Conservation (phyloP, 305 asterid genomes). For the Stenogyne calaminthoides region DNA sequence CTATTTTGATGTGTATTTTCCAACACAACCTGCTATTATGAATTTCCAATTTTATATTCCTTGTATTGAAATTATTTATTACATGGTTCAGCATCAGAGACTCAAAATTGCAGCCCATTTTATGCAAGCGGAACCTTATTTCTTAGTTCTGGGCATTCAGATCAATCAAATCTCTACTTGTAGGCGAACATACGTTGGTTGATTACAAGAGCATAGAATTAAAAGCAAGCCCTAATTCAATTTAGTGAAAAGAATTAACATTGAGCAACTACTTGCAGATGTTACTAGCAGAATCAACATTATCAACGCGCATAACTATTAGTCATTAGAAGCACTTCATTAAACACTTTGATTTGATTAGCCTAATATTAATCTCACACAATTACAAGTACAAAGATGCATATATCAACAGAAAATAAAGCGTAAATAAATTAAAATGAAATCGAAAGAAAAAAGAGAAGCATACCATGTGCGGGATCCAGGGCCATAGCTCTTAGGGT, state of each 20-base stretch:
- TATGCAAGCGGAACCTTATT: neutral
- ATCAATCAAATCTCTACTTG: neutral
- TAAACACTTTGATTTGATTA: neutral
- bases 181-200: neutral
- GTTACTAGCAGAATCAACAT: neutral
- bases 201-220: neutral
- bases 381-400: neutral
- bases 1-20: neutral
- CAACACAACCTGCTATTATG: neutral
- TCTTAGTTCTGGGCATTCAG: neutral
- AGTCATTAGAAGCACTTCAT: neutral
- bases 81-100: neutral
- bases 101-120: neutral
- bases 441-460: neutral
- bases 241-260: neutral
- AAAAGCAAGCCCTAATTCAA: neutral
- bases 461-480: constrained; percentile 69
- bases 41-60: neutral
- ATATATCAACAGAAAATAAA: neutral
- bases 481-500: constrained; percentile 64
- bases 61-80: neutral
- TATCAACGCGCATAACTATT: neutral
- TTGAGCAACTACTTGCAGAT: neutral
- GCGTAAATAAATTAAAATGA: neutral
- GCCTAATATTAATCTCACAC: neutral